Percentiles rank a stretch among this genome's conserved stretches.
phyloP scores from a whole-genome alignment of 805 yeast species.

The Kurtzmaniella fragi region DNA sequence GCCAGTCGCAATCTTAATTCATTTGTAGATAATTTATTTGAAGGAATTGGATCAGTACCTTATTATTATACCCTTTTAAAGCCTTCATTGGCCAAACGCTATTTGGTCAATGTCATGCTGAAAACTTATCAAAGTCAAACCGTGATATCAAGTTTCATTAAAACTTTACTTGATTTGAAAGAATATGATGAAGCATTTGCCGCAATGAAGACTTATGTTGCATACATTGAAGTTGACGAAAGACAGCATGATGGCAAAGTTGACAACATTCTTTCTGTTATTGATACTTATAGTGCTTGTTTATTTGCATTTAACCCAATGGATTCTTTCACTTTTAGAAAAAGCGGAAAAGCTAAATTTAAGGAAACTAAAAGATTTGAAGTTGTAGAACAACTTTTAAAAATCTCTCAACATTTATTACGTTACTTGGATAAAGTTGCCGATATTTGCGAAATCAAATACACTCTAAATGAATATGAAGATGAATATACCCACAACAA shows the following conservation, averaged over 20 bases:
- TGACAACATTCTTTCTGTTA: slow-evolving; percentile 26
- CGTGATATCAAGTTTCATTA: slow-evolving; percentile 27
- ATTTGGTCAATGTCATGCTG: slow-evolving; percentile 23
- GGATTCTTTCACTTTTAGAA: slow-evolving; percentile 16
- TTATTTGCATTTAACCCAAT: slow-evolving; percentile 32
- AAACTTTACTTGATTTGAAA: slow-evolving; percentile 24
- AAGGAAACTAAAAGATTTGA: slow-evolving; percentile 17
- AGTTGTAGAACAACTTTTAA: slow-evolving; percentile 15
- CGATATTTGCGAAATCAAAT: slow-evolving; percentile 19
- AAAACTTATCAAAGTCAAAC: slow-evolving; percentile 34
- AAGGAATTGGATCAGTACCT: slow-evolving; percentile 21
- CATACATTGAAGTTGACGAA: slow-evolving; percentile 29
- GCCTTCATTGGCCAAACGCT: slow-evolving; percentile 21
- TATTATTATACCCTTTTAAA: slow-evolving; percentile 14
- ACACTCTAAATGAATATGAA: slow-evolving; percentile 17
- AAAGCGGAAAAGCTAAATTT: slow-evolving; percentile 15
- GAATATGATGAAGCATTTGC: slow-evolving; percentile 42
- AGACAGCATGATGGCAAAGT: slow-evolving; percentile 24
- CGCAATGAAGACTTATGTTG: slow-evolving; percentile 32
- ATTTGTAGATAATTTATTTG: slow-evolving; percentile 27
- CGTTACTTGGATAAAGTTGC: slow-evolving; percentile 20
- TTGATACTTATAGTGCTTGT: slow-evolving; percentile 29
- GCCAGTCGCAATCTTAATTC: slow-evolving; percentile 14
- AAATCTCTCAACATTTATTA: slow-evolving; percentile 14
- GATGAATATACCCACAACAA: background rate